Evolutionary conservation across 169 alveolate genomes (phyloP), one percentile per base, ranked within the genome.

Genomic region (Cryptosporidium canis): DNA sequence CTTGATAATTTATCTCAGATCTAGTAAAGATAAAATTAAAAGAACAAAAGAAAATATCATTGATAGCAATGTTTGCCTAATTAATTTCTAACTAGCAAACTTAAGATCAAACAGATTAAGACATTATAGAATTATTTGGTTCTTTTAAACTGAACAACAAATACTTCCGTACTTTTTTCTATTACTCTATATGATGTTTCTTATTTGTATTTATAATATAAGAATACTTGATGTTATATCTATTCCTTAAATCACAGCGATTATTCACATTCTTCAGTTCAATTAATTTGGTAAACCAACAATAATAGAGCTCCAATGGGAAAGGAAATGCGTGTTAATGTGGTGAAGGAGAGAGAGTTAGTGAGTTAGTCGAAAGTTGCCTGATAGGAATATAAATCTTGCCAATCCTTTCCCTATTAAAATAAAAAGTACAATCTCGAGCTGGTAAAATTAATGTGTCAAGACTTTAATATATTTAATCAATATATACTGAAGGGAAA

Each of bases 21-120:
- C 63, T 51, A 51, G 63, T 4, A 61, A 61, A 61, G 68, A 61
- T 39, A 61, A 61, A 61, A 61, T 61, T 61, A 61, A 61, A 61
- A 61, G 68, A 35, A 61, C 27, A 35, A 61, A 61, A 61, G 47
- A 33, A 44, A 44, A 61, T 61, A 61, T 61, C 68, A 61, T 29
- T 9, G 33, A 18, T 31, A 61, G 35, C 24, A 24, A 33, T 21
- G 63, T 21, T 51, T 51, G 58, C 63, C 9, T 7, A 1, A 16
- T 61, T 61, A 12, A 14, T 31, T 56, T 27, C 18, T 14, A 8
- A 7, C 41, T 61, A 11, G 2, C 45, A 61, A 61, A 61, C 68
- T 61, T 14, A 61, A n/a, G n/a, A 29, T 56, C 21, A 29, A 61
- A 35, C 31, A 35, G 7, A 29, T 7, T 3, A 16, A 61, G 3